A percentile compares a stretch with the other conserved stretches of the same genome.
phyloP scores from a whole-genome alignment of 768 basidiomycete species.

The Phanerochaete sordida region DNA sequence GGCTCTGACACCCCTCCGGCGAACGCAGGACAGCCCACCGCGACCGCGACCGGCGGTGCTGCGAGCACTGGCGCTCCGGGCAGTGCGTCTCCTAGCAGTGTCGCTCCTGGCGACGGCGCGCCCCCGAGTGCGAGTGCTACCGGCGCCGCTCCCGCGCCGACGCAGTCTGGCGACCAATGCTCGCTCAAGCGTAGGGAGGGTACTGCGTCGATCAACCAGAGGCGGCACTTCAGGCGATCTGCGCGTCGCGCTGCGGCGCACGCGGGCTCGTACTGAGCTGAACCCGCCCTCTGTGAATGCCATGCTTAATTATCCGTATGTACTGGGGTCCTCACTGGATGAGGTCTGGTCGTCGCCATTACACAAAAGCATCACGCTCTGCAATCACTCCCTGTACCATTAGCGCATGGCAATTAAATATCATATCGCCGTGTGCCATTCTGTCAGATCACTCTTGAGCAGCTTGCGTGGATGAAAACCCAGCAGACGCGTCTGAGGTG shows the following conservation, averaged over 20 bases:
- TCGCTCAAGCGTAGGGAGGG: slow-evolving; percentile 10
- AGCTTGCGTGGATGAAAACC: too few relatives aligned
- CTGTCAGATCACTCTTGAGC: too few relatives aligned
- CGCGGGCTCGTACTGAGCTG: not conserved
- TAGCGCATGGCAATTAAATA: too few relatives aligned
- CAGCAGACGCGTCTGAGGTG: too few relatives aligned
- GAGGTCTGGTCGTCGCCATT: not conserved
- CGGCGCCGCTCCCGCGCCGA: not conserved
- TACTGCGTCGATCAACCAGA: slow-evolving; percentile 1
- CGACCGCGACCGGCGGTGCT: not conserved
- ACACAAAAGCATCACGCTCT: not conserved
- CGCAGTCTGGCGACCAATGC: slow-evolving; percentile 10
- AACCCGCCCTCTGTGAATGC: not conserved
- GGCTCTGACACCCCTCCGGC: not conserved
- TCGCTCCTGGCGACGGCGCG: not conserved
- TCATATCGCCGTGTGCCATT: too few relatives aligned
- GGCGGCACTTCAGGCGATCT: slow-evolving; percentile 15
- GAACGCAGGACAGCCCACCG: not conserved
- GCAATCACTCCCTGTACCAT: not conserved
- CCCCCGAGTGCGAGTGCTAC: not conserved
- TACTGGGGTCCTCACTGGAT: not conserved
- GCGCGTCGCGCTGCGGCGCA: slow-evolving; percentile 1
- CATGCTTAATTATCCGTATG: not conserved
- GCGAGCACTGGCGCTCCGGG: too few relatives aligned
- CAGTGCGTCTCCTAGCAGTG: too few relatives aligned